Conservation (phyloP, 2,329 filamentous ascomycete species). For the Aureobasidium zeae region DNA sequence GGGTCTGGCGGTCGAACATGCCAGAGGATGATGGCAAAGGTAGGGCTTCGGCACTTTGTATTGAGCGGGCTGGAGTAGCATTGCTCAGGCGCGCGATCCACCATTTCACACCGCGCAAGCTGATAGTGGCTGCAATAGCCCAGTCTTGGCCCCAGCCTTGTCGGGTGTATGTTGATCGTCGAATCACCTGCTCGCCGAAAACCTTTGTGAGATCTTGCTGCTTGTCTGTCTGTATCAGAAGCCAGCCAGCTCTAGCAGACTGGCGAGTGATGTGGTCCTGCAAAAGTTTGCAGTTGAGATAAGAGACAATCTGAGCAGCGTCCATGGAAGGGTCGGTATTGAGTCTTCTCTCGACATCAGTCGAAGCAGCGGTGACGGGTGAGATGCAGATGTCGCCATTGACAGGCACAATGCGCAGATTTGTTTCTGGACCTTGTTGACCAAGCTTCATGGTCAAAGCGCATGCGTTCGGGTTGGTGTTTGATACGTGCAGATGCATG, state of each 20-base stretch:
- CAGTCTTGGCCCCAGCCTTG: conserved; percentile 63
- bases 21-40: not conserved
- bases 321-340: conserved; percentile 54
- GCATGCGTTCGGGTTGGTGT: conserved; percentile 56
- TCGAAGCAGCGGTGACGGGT: conserved; percentile 39
- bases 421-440: conserved; percentile 45
- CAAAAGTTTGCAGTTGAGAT: conserved; percentile 52
- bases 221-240: conserved; percentile 35
- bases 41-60: conserved; percentile 20
- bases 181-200: conserved; percentile 54
- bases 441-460: conserved; percentile 61
- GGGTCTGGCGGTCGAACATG: conserved; percentile 17
- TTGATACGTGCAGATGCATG: conserved; percentile 50
- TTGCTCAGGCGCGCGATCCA: conserved; percentile 60
- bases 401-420: conserved; percentile 62
- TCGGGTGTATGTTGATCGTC: conserved; percentile 60
- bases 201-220: conserved; percentile 50
- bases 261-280: conserved; percentile 53
- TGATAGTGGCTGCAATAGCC: conserved; percentile 62
- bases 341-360: conserved; percentile 52
- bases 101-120: conserved; percentile 67
- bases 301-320: conserved; percentile 49
- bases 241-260: conserved; percentile 58
- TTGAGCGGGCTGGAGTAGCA: conserved; percentile 15
- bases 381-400: conserved; percentile 67